Base-by-base conservation (phyloP, 2,329 filamentous ascomycete species). In the Plenodomus tracheiphilus region DNA sequence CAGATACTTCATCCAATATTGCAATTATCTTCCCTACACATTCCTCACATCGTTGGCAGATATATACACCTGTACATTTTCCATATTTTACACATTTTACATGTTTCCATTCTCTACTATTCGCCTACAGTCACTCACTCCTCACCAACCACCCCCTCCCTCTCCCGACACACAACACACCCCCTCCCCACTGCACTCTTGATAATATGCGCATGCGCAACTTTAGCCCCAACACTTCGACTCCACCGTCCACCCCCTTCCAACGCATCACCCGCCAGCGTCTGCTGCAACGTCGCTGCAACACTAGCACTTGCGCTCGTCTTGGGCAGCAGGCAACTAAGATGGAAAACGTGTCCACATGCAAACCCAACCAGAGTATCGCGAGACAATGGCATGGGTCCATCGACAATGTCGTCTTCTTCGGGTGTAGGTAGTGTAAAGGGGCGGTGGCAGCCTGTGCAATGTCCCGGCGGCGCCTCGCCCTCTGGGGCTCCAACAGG, bases 291-390 rank as follows among this genome's bases (percentile, higher is more conserved):
- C 20, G 75, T 73, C 13, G 72, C 71, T 0, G 75, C 70, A 1
- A 73, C 65, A 30, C 64, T 73, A 18, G 70, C 68, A 74, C 78
- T 45, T 61, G 79, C 32, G 46, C 66, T 70, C 6, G 68, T 71
- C 53, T 70, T 70, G 3, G 69, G 69, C 30, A 93, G 71, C 16
- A 94, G 74, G 63, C 92, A 91, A 3, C 81, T 79, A 1, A 92
- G 78, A 62, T 95, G 90, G 68, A 89, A 94, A 20, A 91, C 85
- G 66, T 94, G 89, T 0, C 89, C 87, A 65, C 90, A 95, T 1
- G 86, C 85, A 67, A 93, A 94, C 3, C 89, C 89, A 5, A 93
- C 81, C 2, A 95, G 76, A 0, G 87, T 88, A 66, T 92, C 87
- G 41, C 65, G 65, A 2, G 60, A 66, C 9, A 61, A 51, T 13